Percentiles rank a stretch among this genome's conserved stretches.
phyloP scores from a whole-genome alignment of 2,329 filamentous ascomycete species.

The Aspergillus unguis region DNA sequence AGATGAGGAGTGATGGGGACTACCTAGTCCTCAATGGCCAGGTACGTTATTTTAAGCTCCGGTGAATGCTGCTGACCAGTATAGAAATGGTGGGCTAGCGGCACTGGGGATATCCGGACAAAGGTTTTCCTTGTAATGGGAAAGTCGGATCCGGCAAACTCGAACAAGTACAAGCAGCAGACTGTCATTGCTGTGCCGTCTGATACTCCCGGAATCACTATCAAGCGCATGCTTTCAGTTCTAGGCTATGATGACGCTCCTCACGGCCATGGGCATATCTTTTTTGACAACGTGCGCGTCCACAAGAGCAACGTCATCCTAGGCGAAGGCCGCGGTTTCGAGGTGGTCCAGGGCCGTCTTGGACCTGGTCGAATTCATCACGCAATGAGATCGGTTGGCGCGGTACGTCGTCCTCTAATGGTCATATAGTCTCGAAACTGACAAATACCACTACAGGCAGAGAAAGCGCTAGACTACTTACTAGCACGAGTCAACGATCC shows the following conservation, averaged over 20 bases:
- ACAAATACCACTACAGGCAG: conserved; percentile 48
- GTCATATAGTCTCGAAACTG: neutral
- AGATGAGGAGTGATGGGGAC: conserved; percentile 76
- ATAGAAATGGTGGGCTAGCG: conserved; percentile 98
- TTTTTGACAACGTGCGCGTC: conserved; percentile 84
- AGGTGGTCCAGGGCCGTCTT: conserved; percentile 96
- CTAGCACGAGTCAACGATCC: conserved; percentile 91
- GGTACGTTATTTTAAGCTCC: neutral
- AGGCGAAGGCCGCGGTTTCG: conserved; percentile 89
- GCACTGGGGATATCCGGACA: conserved; percentile 88
- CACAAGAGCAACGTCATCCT: conserved; percentile 81
- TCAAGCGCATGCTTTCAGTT: conserved; percentile 88
- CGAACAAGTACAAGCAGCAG: conserved; percentile 81
- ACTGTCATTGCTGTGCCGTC: conserved; percentile 87
- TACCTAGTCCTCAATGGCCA: conserved; percentile 83
- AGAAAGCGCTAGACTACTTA: conserved; percentile 91
- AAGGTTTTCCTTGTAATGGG: conserved; percentile 95
- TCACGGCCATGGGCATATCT: conserved; percentile 91
- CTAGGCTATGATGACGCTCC: conserved; percentile 97
- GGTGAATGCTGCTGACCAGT: neutral
- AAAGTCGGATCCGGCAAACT: conserved; percentile 75
- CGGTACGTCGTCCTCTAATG: conserved; percentile 30
- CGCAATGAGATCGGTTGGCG: conserved; percentile 91
- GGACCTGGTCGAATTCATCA: conserved; percentile 97
- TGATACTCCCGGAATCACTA: conserved; percentile 75